Evolutionary conservation across 2,329 filamentous ascomycete genomes (phyloP), one percentile per base, ranked within the genome.

Genomic region (Elsinoe necatrix): DNA sequence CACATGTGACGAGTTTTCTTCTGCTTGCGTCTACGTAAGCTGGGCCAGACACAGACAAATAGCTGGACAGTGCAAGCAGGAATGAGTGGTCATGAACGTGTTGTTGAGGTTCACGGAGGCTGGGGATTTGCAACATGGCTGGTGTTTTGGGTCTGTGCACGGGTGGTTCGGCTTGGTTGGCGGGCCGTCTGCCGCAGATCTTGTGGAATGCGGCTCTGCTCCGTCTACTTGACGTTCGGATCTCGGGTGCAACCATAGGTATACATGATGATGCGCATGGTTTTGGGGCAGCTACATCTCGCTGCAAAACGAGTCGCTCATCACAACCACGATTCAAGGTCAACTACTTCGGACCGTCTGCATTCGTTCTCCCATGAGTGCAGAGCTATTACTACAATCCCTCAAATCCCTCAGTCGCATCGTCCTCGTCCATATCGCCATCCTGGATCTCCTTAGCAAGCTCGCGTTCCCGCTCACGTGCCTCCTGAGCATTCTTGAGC

Each of bases 371-470:
- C 7, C 23, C 14, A 4, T 18, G 12, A 5, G 34, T 50, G 45
- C 31, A 25, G 16, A 6, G 9, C 48, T 52, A 52, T 5, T 23
- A 57, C 81, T 86, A 97, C 79, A 97, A 89, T 66, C 89, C 92
- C 67, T 97, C 93, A 72, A 96, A 97, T 68, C 96, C 92, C 55
- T 89, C 90, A 45, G 68, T 68, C 48, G 95, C 85, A 75, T 97
- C 93, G 67, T 96, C 93, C 66, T 96, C 93, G 66, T 97, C 93
- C 72, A 95, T 80, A 68, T 98, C 93, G 18, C 92, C 93, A 63
- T 97, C 93, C 73, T 95, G 89, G 68, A 98, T 97, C 78, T 98
- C 93, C 80, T 97, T 97, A 61, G 91, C 93, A 79, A 98, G 83
- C 74, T 98, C 93, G 16, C 93, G 82, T 77, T 98, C 93, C 18